Conservation (phyloP, 2,329 filamentous ascomycete genomes). For the Fusarium papillatum region DNA sequence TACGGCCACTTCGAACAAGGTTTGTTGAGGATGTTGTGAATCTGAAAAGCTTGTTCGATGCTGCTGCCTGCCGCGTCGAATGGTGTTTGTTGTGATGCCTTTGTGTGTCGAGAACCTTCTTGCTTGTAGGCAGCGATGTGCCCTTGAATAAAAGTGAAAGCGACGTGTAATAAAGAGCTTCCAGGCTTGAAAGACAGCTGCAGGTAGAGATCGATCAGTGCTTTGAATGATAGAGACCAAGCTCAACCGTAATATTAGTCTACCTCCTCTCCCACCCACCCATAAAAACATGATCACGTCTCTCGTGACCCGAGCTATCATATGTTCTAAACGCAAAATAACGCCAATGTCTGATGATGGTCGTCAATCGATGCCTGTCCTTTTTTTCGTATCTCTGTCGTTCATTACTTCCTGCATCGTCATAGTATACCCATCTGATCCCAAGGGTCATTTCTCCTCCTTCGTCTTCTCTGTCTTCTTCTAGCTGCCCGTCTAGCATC, state of each 20-base stretch:
- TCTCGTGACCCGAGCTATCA: neutral
- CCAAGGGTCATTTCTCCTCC: slow-evolving; percentile 36
- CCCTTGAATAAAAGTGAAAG: neutral
- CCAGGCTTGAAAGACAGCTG: neutral
- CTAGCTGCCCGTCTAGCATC: slow-evolving; percentile 37
- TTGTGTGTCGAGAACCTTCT: neutral
- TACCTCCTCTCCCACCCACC: neutral
- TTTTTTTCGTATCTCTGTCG: neutral
- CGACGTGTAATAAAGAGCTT: neutral
- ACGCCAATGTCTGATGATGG: neutral
- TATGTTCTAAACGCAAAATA: neutral
- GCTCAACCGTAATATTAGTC: neutral
- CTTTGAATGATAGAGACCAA: neutral
- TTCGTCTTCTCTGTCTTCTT: slow-evolving; percentile 30
- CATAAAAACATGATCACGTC: neutral
- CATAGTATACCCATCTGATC: slow-evolving; percentile 37
- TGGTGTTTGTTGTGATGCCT: neutral
- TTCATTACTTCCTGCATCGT: slow-evolving; percentile 12
- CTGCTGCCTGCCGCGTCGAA: neutral
- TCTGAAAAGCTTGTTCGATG: neutral
- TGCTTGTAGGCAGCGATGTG: neutral
- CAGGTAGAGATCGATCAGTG: neutral
- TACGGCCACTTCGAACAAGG: neutral
- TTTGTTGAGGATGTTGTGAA: neutral
- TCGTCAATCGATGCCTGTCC: neutral